phyloP scores from a whole-genome alignment of 768 basidiomycete genomes.

The Russula lepida region DNA sequence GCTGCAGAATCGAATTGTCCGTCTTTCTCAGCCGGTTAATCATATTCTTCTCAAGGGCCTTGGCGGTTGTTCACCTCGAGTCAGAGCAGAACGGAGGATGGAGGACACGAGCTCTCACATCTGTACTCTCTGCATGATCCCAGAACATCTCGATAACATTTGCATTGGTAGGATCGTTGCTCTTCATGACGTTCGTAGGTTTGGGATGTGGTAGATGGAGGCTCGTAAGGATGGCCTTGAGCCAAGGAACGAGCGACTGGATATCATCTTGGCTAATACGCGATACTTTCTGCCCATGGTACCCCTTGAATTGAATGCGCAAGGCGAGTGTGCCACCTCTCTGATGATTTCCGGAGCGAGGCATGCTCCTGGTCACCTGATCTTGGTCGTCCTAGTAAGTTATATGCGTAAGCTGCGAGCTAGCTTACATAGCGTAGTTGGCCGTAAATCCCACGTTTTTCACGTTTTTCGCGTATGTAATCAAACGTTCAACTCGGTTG shows the following conservation, averaged over 20 bases:
- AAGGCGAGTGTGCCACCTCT: not conserved
- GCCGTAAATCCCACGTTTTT: too few relatives aligned
- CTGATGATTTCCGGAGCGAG: not conserved
- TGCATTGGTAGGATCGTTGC: not conserved
- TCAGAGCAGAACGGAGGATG: not conserved
- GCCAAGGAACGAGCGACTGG: constrained; percentile 7
- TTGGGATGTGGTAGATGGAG: constrained; percentile 11
- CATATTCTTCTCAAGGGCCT: not conserved
- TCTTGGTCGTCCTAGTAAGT: too few relatives aligned
- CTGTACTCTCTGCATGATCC: not conserved
- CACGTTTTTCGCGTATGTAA: too few relatives aligned
- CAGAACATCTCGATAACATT: constrained; percentile 9
- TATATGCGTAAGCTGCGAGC: too few relatives aligned
- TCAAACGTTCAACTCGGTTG: not conserved
- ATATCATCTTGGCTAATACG: not conserved
- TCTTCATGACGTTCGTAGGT: constrained; percentile 1
- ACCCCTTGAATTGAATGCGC: constrained; percentile 8
- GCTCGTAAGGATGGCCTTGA: not conserved
- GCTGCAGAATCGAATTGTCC: not conserved
- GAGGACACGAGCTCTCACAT: not conserved
- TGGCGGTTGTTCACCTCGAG: not conserved
- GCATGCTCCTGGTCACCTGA: not conserved
- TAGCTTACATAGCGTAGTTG: too few relatives aligned
- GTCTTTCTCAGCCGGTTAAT: not conserved
- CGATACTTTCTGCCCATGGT: not conserved